Base-by-base conservation (phyloP, 345 rosid genomes). In the Arabis alpina region DNA sequence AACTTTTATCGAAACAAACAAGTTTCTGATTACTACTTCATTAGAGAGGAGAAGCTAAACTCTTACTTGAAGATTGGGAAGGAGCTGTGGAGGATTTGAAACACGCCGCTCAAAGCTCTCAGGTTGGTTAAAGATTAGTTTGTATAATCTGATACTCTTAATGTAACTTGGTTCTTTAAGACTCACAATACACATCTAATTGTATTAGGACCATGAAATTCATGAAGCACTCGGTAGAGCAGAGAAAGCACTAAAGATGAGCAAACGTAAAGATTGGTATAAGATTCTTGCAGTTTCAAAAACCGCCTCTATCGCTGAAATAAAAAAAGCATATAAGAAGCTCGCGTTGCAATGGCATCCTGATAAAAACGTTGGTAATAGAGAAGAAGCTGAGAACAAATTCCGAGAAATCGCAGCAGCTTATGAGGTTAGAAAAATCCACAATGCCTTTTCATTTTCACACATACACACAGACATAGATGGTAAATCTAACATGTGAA, bases 281-380 rank as follows among this genome's bases (percentile, higher is more conserved):
- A 94, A 92, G 78, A 87, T 89, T 65, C 73, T 94, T 52, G 98
- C 91, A 53, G 58, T 94, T 66, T 89, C 99, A 11, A 92, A 72
- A 80, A 89, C 91, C 2, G 90, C 98, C 1, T 80, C 98, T 3
- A 56, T 88, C 43, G 44, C 95, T 19, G 99, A 94, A 68, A 94
- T 94, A n/a, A 94, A 94, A 77, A 81, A 84, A 45, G 97, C 98
- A 11, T 94, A 94, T 82, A 94, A 94, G 83, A 94, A 89, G 83
- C 96, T 91, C 10, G 99, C 99, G 73, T 56, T 94, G 67, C 89
- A 88, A 66, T 94, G 99, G 99, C 99, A 94, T 81, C 99, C 99
- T 0, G 99, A 94, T 79, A 94, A 94, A 80, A 94, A 94, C 63
- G 98, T 88, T 2, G 89, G 76, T 24, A 91, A 89, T 19, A 82